phyloP scores from a whole-genome alignment of 306 rosid species.

The Calophaca sinica region DNA sequence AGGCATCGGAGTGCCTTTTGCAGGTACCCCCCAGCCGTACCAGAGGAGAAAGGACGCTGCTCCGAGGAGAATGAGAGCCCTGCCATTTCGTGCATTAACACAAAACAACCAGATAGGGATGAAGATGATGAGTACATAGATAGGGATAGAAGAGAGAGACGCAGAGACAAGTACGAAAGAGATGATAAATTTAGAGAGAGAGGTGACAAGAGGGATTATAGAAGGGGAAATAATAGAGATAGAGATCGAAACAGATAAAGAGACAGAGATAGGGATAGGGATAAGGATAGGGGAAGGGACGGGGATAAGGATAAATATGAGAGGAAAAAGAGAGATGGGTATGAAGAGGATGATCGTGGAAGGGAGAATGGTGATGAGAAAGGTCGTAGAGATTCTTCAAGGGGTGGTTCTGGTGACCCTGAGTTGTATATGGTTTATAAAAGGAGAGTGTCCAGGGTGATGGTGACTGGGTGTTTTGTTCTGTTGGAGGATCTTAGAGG shows the following conservation, averaged over 20 bases:
- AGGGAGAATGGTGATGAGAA: constrained; percentile 53
- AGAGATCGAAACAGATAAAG: constrained; percentile 14
- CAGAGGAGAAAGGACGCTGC: no score
- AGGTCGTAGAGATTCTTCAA: constrained; percentile 46
- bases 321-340: constrained; percentile 45
- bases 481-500: constrained; percentile 76
- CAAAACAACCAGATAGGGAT: constrained; percentile 25
- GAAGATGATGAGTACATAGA: constrained; percentile 48
- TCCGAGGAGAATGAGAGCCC: no score
- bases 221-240: constrained; percentile 18
- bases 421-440: constrained; percentile 77
- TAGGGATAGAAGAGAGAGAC: no score
- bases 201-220: constrained; percentile 1
- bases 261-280: constrained; percentile 11
- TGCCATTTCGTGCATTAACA: no score
- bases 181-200: constrained; percentile 34
- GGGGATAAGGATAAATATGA: constrained; percentile 41
- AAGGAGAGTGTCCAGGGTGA: constrained; percentile 81
- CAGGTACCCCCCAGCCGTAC: no score
- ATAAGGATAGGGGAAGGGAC: constrained; percentile 27
- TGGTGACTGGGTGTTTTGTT: constrained; percentile 90
- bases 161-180: constrained; percentile 39
- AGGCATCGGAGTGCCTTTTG: no score
- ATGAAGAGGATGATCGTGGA: constrained; percentile 51
- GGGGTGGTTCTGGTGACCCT: constrained; percentile 56